Evolutionary conservation across 2,329 filamentous ascomycete genomes (phyloP), one percentile per base, ranked within the genome.

Genomic region (Chaetothyriales sp.): DNA sequence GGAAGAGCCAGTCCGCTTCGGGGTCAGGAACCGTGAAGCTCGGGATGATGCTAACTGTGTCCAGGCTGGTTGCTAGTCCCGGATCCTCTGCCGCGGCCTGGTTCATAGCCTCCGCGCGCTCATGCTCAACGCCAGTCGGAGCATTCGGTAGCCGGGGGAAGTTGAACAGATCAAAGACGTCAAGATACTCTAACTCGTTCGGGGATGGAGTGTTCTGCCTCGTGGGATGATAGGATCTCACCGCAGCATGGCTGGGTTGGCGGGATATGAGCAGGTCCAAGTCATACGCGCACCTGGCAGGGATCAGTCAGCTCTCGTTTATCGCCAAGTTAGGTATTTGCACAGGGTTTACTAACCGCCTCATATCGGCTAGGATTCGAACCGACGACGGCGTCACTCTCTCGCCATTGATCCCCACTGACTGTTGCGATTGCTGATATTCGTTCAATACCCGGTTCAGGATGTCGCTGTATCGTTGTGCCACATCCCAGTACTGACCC

Each of bases 121-220:
- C 51, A 22, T 52, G 51, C 8, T 54, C 52, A 22, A 53, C 32
- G 15, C 51, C 50, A 42, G 57, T 56, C 5, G 66, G 61, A 3
- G 62, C 51, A 18, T 69, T 66, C 0, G 77, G 76, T 20, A 95
- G 70, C 18, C 87, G 73, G 1, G 89, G 89, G 51, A 93, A 80
- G 63, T 95, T 95, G 73, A 95, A 95, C 63, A 93, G 95, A 60
- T 92, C 86, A 64, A 95, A 95, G 0, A 95, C 85, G 60, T 95
- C 88, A 2, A 95, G 72, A 63, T 93, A 94, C 64, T 94, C 89
- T 2, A 95, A 72, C 62, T 94, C 87, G 58, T 92, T 86, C 1
- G 84, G 78, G 8, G 80, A 84, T 0, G 86, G 84, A 26, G 81
- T 84, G 55, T 79, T 76, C 1, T 77, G 76, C 1, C 80, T 79